phyloP scores from a whole-genome alignment of 371 early-diverging fungal genomes.

The Umbelopsis sp. region DNA sequence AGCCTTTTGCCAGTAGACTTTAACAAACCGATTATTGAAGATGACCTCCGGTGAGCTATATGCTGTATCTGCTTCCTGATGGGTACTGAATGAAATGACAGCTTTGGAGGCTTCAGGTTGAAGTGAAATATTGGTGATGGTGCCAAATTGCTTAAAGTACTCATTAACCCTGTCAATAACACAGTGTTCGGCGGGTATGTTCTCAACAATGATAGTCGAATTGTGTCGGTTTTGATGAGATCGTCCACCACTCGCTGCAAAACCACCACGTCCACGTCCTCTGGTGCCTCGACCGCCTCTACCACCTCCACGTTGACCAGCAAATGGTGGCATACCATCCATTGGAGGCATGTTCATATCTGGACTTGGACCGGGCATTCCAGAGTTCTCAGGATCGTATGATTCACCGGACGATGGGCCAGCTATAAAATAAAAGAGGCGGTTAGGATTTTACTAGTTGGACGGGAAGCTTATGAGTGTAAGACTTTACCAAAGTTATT shows the following conservation, averaged over 20 bases:
- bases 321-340: background rate
- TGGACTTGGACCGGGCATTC: slow-evolving; percentile 21
- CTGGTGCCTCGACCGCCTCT: slow-evolving; percentile 39
- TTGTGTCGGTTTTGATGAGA: slow-evolving; percentile 36
- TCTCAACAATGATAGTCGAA: slow-evolving; percentile 71
- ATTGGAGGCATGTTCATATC: background rate
- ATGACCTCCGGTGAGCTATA: slow-evolving; percentile 81
- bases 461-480: background rate
- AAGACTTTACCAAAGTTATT: slow-evolving; percentile 27
- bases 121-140: slow-evolving; percentile 70
- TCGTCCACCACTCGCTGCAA: slow-evolving; percentile 22
- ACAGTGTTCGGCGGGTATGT: slow-evolving; percentile 72
- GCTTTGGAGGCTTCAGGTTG: slow-evolving; percentile 58
- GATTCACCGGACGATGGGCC: slow-evolving; percentile 27
- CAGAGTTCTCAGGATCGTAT: slow-evolving; percentile 57
- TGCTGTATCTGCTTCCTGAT: slow-evolving; percentile 74
- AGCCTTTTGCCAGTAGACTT: slow-evolving; percentile 72
- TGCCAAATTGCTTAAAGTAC: slow-evolving; percentile 78
- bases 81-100: slow-evolving; percentile 64
- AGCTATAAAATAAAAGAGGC: background rate
- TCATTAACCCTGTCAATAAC: slow-evolving; percentile 69
- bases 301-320: background rate
- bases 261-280: slow-evolving; percentile 36
- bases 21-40: slow-evolving; percentile 89
- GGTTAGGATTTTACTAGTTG: background rate